Conservation (phyloP, 805 yeast genomes). For the Saccharomyces kudriavzevii region DNA sequence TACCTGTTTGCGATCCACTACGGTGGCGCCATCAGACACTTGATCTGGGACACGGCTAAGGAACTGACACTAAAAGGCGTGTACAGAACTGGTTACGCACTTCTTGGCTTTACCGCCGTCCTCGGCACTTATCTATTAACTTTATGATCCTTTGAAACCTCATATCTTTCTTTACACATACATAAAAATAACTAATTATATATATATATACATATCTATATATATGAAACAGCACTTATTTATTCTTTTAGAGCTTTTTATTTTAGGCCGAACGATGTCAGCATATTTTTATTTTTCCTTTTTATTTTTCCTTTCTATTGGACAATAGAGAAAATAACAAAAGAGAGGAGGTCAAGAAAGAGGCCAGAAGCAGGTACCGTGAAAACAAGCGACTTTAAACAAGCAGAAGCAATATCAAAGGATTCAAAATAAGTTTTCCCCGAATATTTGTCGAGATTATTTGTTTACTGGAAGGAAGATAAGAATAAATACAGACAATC, state of each 20-base stretch:
- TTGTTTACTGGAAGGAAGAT: background rate
- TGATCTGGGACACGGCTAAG: conserved; percentile 85
- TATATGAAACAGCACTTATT: background rate
- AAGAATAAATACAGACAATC: background rate
- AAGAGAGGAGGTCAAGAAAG: background rate
- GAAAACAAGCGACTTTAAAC: background rate
- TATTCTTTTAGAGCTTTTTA: background rate
- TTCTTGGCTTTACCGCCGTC: conserved; percentile 52
- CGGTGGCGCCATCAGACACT: conserved; percentile 84
- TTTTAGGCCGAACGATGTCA: background rate
- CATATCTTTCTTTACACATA: background rate
- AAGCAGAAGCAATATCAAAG: background rate
- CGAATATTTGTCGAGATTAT: background rate
- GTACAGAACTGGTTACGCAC: conserved; percentile 83
- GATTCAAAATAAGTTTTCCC: background rate
- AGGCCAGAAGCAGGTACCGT: background rate
- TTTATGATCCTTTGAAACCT: conserved; percentile 3
- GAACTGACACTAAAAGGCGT: conserved; percentile 80
- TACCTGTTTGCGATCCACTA: conserved; percentile 83
- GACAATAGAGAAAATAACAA: background rate
- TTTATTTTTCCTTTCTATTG: background rate
- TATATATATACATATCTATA: background rate
- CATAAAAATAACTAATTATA: background rate
- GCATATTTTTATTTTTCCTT: background rate
- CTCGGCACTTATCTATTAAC: conserved; percentile 50